These are phyloP conservation scores for Cudoniella acicularis DNA, from an alignment of 495 filamentous ascomycete species.

Conservation along the genomic window DNA sequence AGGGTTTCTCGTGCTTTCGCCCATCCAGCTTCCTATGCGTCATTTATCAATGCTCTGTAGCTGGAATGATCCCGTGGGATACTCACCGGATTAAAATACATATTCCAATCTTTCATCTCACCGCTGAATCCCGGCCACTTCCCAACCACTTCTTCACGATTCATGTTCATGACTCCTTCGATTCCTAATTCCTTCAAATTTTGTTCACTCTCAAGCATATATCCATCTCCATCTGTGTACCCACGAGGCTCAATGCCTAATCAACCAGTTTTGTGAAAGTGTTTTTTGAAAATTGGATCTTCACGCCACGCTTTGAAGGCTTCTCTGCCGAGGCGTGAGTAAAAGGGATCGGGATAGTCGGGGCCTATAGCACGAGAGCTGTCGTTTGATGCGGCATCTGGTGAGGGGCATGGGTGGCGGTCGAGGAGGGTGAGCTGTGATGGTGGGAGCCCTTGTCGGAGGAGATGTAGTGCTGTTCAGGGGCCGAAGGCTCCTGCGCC, in stretches of 20 bases:
- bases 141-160: neutral
- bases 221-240: neutral
- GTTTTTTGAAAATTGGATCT: neutral
- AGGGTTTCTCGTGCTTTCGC: neutral
- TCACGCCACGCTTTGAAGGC: neutral
- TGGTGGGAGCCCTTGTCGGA: neutral
- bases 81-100: neutral
- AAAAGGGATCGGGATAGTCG: neutral
- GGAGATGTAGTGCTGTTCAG: neutral
- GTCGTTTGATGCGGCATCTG: neutral
- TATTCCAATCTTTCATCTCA: neutral
- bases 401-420: neutral
- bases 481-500: neutral
- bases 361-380: neutral
- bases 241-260: neutral
- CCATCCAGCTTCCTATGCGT: neutral
- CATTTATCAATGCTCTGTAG: neutral
- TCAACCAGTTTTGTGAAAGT: neutral
- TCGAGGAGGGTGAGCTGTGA: neutral
- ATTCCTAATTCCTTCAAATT: neutral
- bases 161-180: neutral
- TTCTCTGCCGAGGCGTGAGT: neutral
- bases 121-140: neutral
- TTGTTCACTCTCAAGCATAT: neutral
- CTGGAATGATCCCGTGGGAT: neutral